Base-by-base conservation (phyloP, 257 asterid genomes). In the Solanum gandarillasii region DNA sequence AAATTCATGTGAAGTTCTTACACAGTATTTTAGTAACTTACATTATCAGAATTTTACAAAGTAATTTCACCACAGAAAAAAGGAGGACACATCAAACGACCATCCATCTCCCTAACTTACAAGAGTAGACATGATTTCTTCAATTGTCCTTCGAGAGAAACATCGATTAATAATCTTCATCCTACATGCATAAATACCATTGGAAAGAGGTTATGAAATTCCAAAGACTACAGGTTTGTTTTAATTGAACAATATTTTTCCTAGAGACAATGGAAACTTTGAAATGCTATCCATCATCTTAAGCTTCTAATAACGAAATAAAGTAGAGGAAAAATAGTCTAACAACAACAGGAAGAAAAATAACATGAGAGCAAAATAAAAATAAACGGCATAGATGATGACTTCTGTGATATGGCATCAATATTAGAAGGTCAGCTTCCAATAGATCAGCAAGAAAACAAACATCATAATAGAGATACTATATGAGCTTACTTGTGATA, bases 61-160 rank as follows among this genome's bases (percentile, higher is more conserved):
- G 23, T 25, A 78, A 39, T 11, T 78, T 41, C 58, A 39, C 35
- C 60, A 76, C 21, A 10, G 70, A n/a, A 43, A 86, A 16, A 70
- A 20, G 5, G 18, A 39, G 58, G 39, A 43, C 4, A 5, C 73
- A 87, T 39, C 31, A 43, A 48, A 72, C 36, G 9, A 18, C 39
- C 73, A 83, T 83, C 72, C 32, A 38, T 31, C 31, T 58, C 71
- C 62, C 78, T 23, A 48, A 84, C 98, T 94, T 91, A 96, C 98
- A 75, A 96, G 94, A 83, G 95, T 90, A 87, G 86, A 88, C 70
- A 95, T 90, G 86, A 96, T 96, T 85, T 94, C 98, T 91, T 96
- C 97, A 18, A 55, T 20, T 55, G 95, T 93, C 92, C 96, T 93
- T 83, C 83, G 91, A 65, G 98, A 95, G 88, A 96, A 96, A 88